Conservation (phyloP, 139 green algal species). For the Dunaliella sp. region DNA sequence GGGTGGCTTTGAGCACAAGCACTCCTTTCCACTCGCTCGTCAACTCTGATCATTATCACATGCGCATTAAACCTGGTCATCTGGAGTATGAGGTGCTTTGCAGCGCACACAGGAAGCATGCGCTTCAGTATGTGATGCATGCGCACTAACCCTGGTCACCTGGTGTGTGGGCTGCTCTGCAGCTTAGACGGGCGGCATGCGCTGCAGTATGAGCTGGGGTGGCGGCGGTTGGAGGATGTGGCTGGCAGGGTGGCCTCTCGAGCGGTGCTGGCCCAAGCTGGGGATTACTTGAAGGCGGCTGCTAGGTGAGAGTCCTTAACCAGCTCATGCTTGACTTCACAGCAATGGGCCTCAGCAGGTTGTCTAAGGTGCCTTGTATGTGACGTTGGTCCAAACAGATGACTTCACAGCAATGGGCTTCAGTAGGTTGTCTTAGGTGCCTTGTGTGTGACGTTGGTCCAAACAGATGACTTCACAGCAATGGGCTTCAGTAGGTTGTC, state of each 20-base stretch:
- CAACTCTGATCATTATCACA: too few species aligned
- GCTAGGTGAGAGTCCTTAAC: conserved; percentile 21
- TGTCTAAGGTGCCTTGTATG: too few species aligned
- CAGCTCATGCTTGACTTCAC: too few species aligned
- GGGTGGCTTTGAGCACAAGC: too few species aligned
- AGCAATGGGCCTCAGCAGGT: not conserved
- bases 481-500: not conserved
- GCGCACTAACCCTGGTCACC: too few species aligned
- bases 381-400: too few species aligned
- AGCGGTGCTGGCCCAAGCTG: conserved; percentile 53
- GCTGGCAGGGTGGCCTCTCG: conserved; percentile 32
- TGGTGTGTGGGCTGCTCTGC: conserved; percentile 20
- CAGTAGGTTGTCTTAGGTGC: not conserved
- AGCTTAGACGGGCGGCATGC: conserved; percentile 48
- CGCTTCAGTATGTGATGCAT: too few species aligned
- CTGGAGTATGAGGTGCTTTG: not conserved
- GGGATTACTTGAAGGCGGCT: conserved; percentile 67
- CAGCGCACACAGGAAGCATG: too few species aligned
- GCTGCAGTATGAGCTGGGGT: conserved; percentile 69
- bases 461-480: not conserved
- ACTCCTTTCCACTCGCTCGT: too few species aligned
- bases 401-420: not conserved
- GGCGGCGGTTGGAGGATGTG: conserved; percentile 50
- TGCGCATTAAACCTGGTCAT: too few species aligned
- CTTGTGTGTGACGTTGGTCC: not conserved